Evolutionary conservation across 345 rosid genomes (phyloP), one percentile per base, ranked within the genome.

Genomic region (Psidium friedrichsthalianum): DNA sequence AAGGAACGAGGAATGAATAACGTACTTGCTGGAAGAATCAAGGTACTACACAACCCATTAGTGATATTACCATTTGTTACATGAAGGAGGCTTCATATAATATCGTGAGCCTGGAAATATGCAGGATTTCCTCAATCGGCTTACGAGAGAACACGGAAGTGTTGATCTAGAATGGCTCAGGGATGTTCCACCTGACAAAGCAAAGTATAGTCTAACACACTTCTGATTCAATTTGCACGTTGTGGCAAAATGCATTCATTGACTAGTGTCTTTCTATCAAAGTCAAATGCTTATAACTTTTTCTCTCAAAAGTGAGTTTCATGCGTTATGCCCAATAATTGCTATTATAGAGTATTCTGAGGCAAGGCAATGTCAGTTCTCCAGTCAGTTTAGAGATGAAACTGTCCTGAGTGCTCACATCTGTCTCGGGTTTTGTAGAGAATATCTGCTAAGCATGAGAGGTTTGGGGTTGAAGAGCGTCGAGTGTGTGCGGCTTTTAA

Each of bases 391-490:
- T 83, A 83, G 6, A 56, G 52, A 51, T 53, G 76, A 52, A 61
- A 64, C 81, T 36, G 51, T 49, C 52, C 18, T 42, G 8, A 42
- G 44, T 27, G 13, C 64, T 53, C 47, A 85, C 36, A 4, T 49
- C 42, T 44, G 36, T 87, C 86, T 89, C 54, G 51, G 57, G 49
- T 51, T 83, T 84, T 90, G 92, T 89, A 96, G 99, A 88, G 98
- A 96, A 57, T 98, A 92, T 89, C 94, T 98, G 80, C 91, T 98
- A 84, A 96, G 99, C 89, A 84, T 96, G 78, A 87, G 91, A 36
- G 99, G 99, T 61, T 83, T 98, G 83, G 99, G 99, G 42, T 90
- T 98, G 56, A 98, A 98, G 90, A 98, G 99, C 22, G 99, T 98
- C 57, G 99, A 98, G 89, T 98, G 99, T 83, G 99, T 98, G 86